These are phyloP conservation scores for Salix purpurea DNA, from an alignment of 345 rosid genomes.

Conservation along the genomic window DNA sequence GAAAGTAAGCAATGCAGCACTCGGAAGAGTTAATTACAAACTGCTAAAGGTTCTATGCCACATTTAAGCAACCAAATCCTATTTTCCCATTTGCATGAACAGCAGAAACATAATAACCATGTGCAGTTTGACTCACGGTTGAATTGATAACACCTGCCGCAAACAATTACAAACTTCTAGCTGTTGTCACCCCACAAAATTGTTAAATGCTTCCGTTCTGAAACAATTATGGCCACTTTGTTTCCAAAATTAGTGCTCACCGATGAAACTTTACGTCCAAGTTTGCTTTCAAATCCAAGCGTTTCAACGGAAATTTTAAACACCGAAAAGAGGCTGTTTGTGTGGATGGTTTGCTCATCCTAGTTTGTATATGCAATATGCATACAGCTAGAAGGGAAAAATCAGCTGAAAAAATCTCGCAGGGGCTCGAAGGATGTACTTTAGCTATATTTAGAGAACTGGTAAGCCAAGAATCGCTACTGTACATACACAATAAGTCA, in stretches of 20 bases:
- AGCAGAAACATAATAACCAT: neutral
- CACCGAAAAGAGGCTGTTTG: neutral
- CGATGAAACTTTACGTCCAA: neutral
- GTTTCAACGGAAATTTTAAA: neutral
- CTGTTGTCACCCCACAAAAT: neutral
- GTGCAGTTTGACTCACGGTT: neutral
- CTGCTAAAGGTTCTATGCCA: neutral
- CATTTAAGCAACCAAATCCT: neutral
- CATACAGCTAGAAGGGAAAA: neutral
- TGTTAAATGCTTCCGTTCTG: neutral
- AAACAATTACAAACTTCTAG: neutral
- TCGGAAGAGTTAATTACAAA: neutral
- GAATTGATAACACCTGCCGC: neutral
- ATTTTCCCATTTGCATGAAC: neutral
- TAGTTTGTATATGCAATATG: neutral
- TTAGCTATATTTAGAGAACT: neutral
- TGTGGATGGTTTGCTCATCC: neutral
- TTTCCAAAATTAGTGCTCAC: neutral
- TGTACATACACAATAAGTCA: neutral
- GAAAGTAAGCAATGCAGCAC: constrained; percentile 3
- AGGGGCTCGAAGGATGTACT: neutral
- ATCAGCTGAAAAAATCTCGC: neutral
- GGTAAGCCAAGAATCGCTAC: neutral
- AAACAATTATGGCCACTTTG: neutral
- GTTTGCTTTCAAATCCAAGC: neutral